Evolutionary conservation across 257 asterid species (phyloP).

Genomic region (Paraleonurus japonicus): DNA sequence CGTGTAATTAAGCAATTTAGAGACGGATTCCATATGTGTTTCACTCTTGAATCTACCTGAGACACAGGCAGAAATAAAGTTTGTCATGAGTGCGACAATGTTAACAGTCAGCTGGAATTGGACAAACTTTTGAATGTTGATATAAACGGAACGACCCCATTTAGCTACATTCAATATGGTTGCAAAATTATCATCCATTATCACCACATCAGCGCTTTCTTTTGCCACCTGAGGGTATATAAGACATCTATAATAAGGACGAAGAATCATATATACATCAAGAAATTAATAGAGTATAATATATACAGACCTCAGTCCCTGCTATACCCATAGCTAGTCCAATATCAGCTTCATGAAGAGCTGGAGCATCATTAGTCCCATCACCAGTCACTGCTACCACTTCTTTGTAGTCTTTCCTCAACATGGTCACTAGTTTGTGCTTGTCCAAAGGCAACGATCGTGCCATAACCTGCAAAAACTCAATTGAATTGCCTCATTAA

Average conservation of each 20-base stretch:
- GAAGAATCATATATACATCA: background rate
- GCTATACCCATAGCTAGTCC: conserved; percentile 66
- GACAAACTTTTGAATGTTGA: conserved; percentile 84
- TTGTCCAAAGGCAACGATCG: conserved; percentile 73
- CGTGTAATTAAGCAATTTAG: background rate
- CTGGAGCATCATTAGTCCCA: conserved; percentile 61
- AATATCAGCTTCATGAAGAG: conserved; percentile 61
- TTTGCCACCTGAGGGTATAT: conserved; percentile 63
- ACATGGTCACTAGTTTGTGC: conserved; percentile 58
- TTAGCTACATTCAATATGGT: conserved; percentile 68
- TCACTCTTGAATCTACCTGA: conserved; percentile 40
- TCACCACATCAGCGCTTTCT: conserved; percentile 78
- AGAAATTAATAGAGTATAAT: background rate
- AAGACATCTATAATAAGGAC: background rate
- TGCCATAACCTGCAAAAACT: conserved; percentile 60
- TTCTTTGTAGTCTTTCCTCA: conserved; percentile 62
- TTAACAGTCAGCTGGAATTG: conserved; percentile 84
- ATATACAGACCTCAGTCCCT: conserved; percentile 49
- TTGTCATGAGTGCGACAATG: conserved; percentile 66
- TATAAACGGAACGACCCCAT: conserved; percentile 88
- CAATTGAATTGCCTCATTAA: background rate
- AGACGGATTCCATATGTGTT: background rate
- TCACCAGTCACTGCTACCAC: conserved; percentile 72
- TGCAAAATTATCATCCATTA: conserved; percentile 71
- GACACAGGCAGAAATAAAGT: conserved; percentile 70